phyloP scores from a whole-genome alignment of 2,329 filamentous ascomycete genomes.

The Colletotrichum gigasporum region DNA sequence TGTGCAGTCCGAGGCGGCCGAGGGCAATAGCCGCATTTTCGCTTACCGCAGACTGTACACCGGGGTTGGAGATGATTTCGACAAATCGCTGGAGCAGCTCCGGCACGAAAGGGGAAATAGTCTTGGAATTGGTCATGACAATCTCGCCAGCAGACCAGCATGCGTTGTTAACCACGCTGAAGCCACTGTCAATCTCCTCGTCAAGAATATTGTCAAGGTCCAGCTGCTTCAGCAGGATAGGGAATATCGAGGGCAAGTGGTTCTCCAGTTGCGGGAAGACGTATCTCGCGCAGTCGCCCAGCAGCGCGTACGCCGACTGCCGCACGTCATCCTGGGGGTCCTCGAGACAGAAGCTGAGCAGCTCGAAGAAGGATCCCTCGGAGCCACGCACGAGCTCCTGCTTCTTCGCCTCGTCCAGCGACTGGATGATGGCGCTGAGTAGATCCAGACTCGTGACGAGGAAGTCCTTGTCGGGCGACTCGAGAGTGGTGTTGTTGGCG shows the following conservation, averaged over 20 bases:
- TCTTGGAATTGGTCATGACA: constrained; percentile 78
- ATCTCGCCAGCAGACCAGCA: constrained; percentile 98
- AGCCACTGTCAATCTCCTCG: constrained; percentile 84
- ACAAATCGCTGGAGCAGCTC: constrained; percentile 81
- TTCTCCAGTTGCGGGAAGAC: constrained; percentile 84
- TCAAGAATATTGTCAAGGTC: constrained; percentile 81
- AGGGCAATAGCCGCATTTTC: constrained; percentile 96
- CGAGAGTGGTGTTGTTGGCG: constrained; percentile 72
- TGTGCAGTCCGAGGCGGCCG: constrained; percentile 85
- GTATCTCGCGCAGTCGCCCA: constrained; percentile 94
- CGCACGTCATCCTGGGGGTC: constrained; percentile 91
- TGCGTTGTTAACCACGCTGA: constrained; percentile 96
- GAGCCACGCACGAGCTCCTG: constrained; percentile 79
- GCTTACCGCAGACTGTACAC: constrained; percentile 85
- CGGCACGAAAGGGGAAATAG: constrained; percentile 80
- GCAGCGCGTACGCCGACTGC: constrained; percentile 93
- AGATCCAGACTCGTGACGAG: constrained; percentile 94
- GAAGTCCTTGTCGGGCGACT: constrained; percentile 95
- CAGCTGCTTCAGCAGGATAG: constrained; percentile 86
- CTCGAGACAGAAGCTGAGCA: constrained; percentile 91
- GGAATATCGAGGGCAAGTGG: constrained; percentile 77
- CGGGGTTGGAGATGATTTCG: constrained; percentile 84
- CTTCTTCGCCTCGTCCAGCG: constrained; percentile 78
- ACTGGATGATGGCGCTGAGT: constrained; percentile 91
- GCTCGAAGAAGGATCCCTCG: constrained; percentile 87